These are phyloP conservation scores for Coemansia sp. DNA, from an alignment of 192 early-diverging fungal species.

Conservation along the genomic window DNA sequence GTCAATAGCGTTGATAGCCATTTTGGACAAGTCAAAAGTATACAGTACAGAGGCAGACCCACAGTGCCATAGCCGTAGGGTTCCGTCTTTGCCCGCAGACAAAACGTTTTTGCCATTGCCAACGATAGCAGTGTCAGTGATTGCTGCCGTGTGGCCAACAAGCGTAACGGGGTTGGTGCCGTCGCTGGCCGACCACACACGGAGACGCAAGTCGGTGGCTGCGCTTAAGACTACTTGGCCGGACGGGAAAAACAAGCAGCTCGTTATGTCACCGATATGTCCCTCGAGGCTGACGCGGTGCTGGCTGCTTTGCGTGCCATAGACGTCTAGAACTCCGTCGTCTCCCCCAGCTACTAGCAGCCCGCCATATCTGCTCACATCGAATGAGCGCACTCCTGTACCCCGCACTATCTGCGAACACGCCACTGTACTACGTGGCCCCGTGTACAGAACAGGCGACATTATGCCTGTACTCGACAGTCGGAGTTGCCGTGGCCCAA, in stretches of 20 bases:
- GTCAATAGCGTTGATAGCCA: conserved; percentile 33
- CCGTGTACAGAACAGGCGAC: conserved; percentile 21
- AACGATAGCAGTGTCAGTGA: conserved; percentile 71
- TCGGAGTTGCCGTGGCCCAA: conserved; percentile 29
- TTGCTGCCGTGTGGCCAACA: conserved; percentile 65
- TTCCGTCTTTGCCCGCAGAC: conserved; percentile 53
- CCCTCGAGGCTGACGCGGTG: conserved; percentile 51
- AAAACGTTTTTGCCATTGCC: conserved; percentile 70
- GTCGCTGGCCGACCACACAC: conserved; percentile 77
- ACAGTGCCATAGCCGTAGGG: conserved; percentile 53
- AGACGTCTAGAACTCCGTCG: conserved; percentile 46
- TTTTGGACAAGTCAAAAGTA: conserved; percentile 32
- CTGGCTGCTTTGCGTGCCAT: conserved; percentile 27
- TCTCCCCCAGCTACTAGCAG: conserved; percentile 46
- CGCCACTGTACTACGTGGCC: conserved; percentile 17
- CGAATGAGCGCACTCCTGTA: conserved; percentile 41
- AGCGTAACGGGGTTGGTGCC: conserved; percentile 76
- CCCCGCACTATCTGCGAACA: conserved; percentile 38
- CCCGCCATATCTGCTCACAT: conserved; percentile 40
- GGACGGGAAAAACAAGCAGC: conserved; percentile 74
- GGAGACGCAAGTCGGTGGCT: conserved; percentile 67
- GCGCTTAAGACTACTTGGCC: conserved; percentile 75
- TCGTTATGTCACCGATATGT: conserved; percentile 70
- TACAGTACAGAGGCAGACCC: conserved; percentile 26
- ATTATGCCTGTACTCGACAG: conserved; percentile 29